These are phyloP conservation scores for Pythium myriotylum DNA, from an alignment of 352 stramenopile species.

Conservation along the genomic window DNA sequence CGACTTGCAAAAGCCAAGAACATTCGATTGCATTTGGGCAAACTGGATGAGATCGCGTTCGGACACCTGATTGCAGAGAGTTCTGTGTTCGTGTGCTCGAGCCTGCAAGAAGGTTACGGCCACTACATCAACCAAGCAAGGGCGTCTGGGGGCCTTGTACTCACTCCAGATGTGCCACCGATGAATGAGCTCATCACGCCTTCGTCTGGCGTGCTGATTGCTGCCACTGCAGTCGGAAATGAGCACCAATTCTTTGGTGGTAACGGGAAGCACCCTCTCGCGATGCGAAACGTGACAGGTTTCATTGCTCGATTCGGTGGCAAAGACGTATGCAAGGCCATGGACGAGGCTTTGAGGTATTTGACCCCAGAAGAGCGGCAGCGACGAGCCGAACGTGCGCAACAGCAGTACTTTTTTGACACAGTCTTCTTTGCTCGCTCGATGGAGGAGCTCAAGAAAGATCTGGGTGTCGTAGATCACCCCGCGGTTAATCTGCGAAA, in stretches of 20 bases:
- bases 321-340: conserved; percentile 42
- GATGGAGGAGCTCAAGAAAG: conserved; percentile 43
- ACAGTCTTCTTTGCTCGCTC: conserved; percentile 63
- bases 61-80: conserved; percentile 51
- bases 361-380: conserved; percentile 38
- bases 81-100: conserved; percentile 60
- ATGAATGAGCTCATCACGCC: conserved; percentile 70
- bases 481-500: conserved; percentile 17
- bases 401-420: conserved; percentile 66
- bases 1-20: background rate
- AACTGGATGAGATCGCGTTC: conserved; percentile 40
- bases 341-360: conserved; percentile 39
- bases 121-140: conserved; percentile 71
- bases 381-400: conserved; percentile 33
- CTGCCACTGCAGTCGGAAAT: conserved; percentile 31
- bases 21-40: conserved; percentile 39
- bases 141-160: conserved; percentile 40
- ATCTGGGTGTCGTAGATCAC: background rate
- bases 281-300: conserved; percentile 36
- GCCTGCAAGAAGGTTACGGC: conserved; percentile 54
- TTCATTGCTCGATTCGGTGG: conserved; percentile 45
- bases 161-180: conserved; percentile 48
- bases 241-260: conserved; percentile 55
- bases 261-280: conserved; percentile 33
- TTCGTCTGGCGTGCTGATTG: conserved; percentile 44